A percentile compares a stretch with the other conserved stretches of the same genome.
Evolutionary conservation across 2,329 filamentous ascomycete species (phyloP).

Genomic region (Fusarium phyllophilum): DNA sequence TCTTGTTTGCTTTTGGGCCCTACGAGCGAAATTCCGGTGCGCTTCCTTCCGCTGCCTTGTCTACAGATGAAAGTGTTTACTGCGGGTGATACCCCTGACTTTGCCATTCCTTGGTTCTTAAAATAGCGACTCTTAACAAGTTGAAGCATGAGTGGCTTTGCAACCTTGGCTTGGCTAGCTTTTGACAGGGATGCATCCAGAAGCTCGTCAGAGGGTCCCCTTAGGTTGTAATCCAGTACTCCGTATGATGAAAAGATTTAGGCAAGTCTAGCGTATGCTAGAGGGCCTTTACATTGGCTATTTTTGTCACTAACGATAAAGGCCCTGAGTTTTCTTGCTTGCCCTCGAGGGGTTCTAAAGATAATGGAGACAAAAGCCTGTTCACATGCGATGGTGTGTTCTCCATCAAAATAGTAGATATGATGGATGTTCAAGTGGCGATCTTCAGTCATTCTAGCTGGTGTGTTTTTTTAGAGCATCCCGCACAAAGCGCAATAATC

Average conservation of each 20-base stretch:
- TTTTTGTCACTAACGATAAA: background rate
- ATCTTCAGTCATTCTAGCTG: conserved; percentile 14
- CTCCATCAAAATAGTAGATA: conserved; percentile 18
- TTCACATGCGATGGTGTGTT: conserved; percentile 21
- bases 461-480: conserved; percentile 5
- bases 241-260: background rate
- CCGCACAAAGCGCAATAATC: conserved; percentile 36
- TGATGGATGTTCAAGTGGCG: conserved; percentile 29
- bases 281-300: background rate
- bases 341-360: conserved; percentile 4
- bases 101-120: conserved; percentile 42
- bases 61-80: conserved; percentile 18
- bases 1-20: conserved; percentile 3
- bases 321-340: background rate
- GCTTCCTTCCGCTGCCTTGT: background rate
- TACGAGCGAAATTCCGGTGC: conserved; percentile 6
- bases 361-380: conserved; percentile 2
- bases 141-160: conserved; percentile 14
- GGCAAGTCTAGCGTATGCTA: background rate
- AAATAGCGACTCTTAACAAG: conserved; percentile 35
- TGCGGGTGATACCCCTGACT: conserved; percentile 44
- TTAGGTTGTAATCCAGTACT: background rate
- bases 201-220: background rate
- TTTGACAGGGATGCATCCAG: conserved; percentile 29
- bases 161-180: conserved; percentile 17